Percentiles rank a stretch among this genome's conserved stretches.
Evolutionary conservation across 371 early-diverging fungal species (phyloP).

Genomic region (Syncephalastrum monosporum): DNA sequence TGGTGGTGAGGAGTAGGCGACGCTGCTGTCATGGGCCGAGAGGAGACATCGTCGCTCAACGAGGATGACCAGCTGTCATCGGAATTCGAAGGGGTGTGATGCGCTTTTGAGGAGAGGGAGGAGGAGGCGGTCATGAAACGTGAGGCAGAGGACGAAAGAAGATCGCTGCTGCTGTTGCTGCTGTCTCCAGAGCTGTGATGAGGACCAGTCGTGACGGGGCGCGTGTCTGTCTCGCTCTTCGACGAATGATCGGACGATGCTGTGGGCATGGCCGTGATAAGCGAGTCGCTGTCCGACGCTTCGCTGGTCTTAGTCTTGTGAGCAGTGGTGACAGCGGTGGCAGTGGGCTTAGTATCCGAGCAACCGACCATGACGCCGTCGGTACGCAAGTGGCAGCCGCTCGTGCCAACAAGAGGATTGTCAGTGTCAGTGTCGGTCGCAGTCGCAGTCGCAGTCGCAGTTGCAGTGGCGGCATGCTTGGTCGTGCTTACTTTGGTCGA

Average conservation of each 20-base stretch:
- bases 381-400: conserved; percentile 1
- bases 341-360: neutral
- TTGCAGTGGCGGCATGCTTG: conserved; percentile 6
- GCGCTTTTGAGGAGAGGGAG: too few relatives aligned
- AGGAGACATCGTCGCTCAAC: neutral
- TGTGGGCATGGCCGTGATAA: neutral
- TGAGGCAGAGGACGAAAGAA: too few relatives aligned
- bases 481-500: neutral
- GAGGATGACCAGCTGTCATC: conserved; percentile 8
- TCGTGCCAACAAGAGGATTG: neutral
- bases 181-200: neutral
- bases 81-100: neutral
- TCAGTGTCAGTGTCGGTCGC: neutral
- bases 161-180: too few relatives aligned
- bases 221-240: conserved; percentile 5
- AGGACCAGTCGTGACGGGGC: neutral
- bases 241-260: neutral
- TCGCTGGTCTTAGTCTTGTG: too few relatives aligned
- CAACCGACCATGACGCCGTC: conserved; percentile 6
- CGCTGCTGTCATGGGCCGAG: too few relatives aligned
- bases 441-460: neutral
- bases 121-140: too few relatives aligned
- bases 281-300: neutral
- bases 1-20: too few relatives aligned
- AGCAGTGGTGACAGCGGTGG: neutral